These are phyloP conservation scores for Paecilomyces variotii DNA, from an alignment of 2,329 filamentous ascomycete genomes.

Conservation along the genomic window DNA sequence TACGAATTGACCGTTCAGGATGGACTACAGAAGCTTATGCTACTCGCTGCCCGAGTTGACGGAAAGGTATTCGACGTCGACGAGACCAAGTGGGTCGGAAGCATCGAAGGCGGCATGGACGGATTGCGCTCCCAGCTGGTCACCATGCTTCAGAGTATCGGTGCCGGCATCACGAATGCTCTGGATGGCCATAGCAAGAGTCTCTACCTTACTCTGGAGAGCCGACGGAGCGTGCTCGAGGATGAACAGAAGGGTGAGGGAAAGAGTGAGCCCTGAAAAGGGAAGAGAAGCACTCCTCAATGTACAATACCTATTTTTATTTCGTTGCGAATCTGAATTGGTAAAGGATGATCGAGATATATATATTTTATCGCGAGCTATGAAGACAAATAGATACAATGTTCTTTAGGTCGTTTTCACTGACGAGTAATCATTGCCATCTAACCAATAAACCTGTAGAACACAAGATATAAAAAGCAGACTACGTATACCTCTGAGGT, in stretches of 20 bases:
- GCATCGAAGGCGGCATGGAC: conserved; percentile 73
- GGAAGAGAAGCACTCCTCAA: conserved; percentile 11
- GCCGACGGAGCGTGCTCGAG: conserved; percentile 71
- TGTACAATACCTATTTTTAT: conserved; percentile 30
- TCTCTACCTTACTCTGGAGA: conserved; percentile 82
- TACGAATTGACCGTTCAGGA: conserved; percentile 71
- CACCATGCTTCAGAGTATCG: conserved; percentile 68
- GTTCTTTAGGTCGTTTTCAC: conserved; percentile 1
- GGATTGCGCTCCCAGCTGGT: conserved; percentile 77
- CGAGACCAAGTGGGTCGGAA: conserved; percentile 61
- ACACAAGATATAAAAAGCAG: too few relatives aligned
- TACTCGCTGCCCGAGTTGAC: conserved; percentile 82
- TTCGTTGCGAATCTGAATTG: conserved; percentile 9
- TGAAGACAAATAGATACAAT: conserved; percentile 1
- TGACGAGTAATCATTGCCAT: background rate
- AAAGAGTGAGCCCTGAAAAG: conserved; percentile 25
- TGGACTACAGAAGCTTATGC: conserved; percentile 76
- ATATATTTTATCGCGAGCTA: background rate
- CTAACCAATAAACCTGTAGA: background rate
- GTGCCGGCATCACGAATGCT: conserved; percentile 66
- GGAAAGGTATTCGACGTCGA: conserved; percentile 73
- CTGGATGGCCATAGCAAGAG: conserved; percentile 73
- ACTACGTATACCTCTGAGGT: background rate
- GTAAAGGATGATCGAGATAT: conserved; percentile 1
- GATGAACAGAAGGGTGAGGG: conserved; percentile 48